Evolutionary conservation across 495 filamentous ascomycete species (phyloP).

Genomic region (Cercophora newfieldiana): DNA sequence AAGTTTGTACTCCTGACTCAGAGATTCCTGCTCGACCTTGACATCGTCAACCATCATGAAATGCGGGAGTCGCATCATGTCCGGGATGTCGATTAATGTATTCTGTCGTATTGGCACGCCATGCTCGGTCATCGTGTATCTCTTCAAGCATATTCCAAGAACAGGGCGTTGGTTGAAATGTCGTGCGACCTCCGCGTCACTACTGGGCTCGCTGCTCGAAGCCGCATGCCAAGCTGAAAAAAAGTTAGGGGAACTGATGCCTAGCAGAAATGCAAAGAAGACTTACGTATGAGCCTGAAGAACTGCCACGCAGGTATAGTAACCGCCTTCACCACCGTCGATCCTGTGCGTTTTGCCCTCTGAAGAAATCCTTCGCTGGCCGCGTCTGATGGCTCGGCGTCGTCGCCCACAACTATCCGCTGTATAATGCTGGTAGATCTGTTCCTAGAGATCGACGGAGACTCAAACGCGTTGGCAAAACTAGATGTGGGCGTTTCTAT

Average conservation of each 20-base stretch:
- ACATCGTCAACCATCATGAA: conserved; percentile 79
- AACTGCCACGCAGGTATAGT: conserved; percentile 99
- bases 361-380: conserved; percentile 42
- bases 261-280: neutral
- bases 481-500: conserved; percentile 16
- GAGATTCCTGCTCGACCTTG: conserved; percentile 57
- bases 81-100: conserved; percentile 87
- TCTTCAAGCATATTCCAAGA: conserved; percentile 86
- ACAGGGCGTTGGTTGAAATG: conserved; percentile 67
- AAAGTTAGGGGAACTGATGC: conserved; percentile 52
- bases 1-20: conserved; percentile 70
- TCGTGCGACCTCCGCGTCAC: conserved; percentile 48
- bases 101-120: conserved; percentile 68
- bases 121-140: conserved; percentile 73
- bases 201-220: conserved; percentile 42
- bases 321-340: conserved; percentile 71
- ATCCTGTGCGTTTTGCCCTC: conserved; percentile 44
- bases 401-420: conserved; percentile 44
- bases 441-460: conserved; percentile 31
- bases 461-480: conserved; percentile 21
- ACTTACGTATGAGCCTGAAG: conserved; percentile 81
- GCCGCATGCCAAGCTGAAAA: conserved; percentile 70
- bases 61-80: conserved; percentile 82
- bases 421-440: conserved; percentile 54
- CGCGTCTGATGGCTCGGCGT: conserved; percentile 33